Evolutionary conservation across 257 asterid genomes (phyloP).

Genomic region (Hygrophila difformis): DNA sequence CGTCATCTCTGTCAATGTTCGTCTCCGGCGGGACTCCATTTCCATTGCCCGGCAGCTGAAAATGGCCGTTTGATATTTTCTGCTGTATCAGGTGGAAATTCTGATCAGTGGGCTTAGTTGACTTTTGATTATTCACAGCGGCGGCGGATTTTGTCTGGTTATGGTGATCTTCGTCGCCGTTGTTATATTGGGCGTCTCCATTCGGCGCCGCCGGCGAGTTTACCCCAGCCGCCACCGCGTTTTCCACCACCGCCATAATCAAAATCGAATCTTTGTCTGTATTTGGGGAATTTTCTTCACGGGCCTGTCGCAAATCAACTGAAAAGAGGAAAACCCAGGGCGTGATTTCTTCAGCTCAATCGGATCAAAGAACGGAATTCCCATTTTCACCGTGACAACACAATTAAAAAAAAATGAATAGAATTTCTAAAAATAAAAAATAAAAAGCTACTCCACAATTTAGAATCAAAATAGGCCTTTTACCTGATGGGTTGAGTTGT

Average conservation of each 20-base stretch:
- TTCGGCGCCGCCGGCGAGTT: conserved; percentile 46
- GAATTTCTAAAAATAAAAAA: no score
- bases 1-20: conserved; percentile 19
- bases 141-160: conserved; percentile 24
- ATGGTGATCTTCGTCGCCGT: conserved; percentile 31
- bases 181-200: conserved; percentile 42
- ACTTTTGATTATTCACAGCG: conserved; percentile 33
- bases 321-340: conserved; percentile 9
- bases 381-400: background rate
- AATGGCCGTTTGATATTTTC: conserved; percentile 30
- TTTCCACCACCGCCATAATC: conserved; percentile 91
- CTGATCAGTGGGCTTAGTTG: conserved; percentile 48
- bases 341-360: conserved; percentile 8
- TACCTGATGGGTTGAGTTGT: conserved; percentile 34
- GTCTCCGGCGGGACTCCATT: conserved; percentile 21
- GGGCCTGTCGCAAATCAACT: conserved; percentile 4
- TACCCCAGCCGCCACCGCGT: conserved; percentile 33
- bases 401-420: no score
- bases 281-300: conserved; percentile 2
- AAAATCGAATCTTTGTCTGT: background rate
- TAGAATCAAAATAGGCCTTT: background rate
- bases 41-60: conserved; percentile 22
- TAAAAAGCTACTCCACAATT: no score
- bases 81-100: conserved; percentile 33
- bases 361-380: conserved; percentile 27